Conservation (phyloP, 306 rosid genomes). For the Heteromeles arbutifolia region DNA sequence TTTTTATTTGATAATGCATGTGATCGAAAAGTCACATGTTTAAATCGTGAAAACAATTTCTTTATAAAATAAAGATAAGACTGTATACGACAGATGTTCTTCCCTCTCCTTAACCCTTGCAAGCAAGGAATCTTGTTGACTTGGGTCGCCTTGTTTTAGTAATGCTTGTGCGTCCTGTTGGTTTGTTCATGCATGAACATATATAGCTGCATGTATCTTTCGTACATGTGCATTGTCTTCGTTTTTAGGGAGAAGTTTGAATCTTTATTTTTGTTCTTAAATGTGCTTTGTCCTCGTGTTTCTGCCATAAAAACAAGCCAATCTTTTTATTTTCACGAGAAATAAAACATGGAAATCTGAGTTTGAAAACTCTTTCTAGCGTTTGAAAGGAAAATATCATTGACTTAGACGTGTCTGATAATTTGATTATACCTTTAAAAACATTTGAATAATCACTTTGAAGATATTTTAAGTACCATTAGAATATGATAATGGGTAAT, state of each 20-base stretch:
- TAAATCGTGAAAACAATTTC: no score
- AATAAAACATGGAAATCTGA: no score
- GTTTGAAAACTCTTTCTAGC: no score
- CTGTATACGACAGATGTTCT: no score
- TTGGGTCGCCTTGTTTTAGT: no score
- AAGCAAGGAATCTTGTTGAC: rapidly evolving
- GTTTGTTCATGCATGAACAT: background rate
- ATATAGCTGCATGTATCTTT: background rate
- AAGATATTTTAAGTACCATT: background rate
- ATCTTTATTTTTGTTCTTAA: background rate
- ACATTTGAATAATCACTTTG: background rate
- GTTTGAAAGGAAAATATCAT: no score
- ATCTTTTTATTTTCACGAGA: background rate
- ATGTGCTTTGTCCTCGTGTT: background rate
- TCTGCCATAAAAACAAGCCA: background rate
- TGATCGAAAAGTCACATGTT: no score
- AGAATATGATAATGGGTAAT: background rate
- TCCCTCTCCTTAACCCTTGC: no score
- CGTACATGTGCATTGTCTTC: background rate
- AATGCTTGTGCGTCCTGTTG: background rate
- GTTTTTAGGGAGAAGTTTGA: background rate
- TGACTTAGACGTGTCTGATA: no score
- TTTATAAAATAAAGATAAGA: no score
- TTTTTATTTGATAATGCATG: background rate
- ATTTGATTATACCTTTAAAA: no score